Percentiles rank a stretch among this genome's conserved stretches.
Conservation (phyloP, 2,329 filamentous ascomycete species). For the Raffaelea arxii region DNA sequence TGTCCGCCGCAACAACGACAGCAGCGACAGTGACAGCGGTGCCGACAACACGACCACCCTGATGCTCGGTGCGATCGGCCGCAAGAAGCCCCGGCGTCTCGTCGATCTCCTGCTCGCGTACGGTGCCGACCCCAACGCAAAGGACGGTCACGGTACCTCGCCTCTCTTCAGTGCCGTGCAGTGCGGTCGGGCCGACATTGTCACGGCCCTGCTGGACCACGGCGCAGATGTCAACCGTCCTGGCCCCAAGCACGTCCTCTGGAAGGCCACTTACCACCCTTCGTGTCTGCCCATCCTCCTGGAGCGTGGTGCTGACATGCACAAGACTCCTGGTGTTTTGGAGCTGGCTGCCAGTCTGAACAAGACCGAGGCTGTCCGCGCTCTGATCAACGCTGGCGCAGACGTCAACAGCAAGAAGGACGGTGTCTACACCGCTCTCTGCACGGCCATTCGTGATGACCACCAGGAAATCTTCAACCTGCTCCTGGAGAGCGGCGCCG, state of each 20-base stretch:
- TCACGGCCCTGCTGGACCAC: constrained; percentile 39
- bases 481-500: constrained; percentile 25
- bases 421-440: constrained; percentile 17
- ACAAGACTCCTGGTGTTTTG: constrained; percentile 53
- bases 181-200: constrained; percentile 44
- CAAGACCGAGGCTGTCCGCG: constrained; percentile 50
- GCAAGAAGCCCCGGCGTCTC: constrained; percentile 42
- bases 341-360: constrained; percentile 55
- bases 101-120: constrained; percentile 51
- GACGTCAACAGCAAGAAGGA: constrained; percentile 19
- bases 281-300: constrained; percentile 50
- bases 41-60: constrained; percentile 45
- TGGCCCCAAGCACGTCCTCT: constrained; percentile 58
- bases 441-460: constrained; percentile 16
- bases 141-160: constrained; percentile 53
- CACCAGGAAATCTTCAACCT: constrained; percentile 19
- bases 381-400: constrained; percentile 20
- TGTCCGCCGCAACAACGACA: constrained; percentile 23
- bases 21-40: constrained; percentile 8
- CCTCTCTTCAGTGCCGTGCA: constrained; percentile 54
- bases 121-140: constrained; percentile 46
- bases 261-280: constrained; percentile 53
- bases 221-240: constrained; percentile 59
- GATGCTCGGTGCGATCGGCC: constrained; percentile 50
- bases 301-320: constrained; percentile 46